Conservation (phyloP, 441 rosid genomes). For the Arabidopsis lyrata region DNA sequence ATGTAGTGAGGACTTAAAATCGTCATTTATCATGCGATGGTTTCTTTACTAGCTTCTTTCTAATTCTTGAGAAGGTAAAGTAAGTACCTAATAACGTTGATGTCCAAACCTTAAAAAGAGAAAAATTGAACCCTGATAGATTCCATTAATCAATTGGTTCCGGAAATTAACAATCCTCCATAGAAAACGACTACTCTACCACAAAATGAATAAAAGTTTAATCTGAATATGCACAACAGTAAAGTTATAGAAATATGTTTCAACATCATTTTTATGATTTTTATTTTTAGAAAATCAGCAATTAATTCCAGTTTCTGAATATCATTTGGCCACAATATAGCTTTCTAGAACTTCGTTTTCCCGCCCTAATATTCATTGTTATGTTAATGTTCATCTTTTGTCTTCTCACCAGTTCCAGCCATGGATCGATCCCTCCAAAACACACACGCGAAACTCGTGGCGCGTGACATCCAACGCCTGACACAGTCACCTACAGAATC, state of each 20-base stretch:
- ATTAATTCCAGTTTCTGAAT: not conserved
- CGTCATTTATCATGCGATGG: not conserved
- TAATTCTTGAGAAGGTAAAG: constrained; percentile 11
- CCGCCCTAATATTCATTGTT: constrained; percentile 4
- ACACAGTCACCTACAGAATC: constrained; percentile 46
- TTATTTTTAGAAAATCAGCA: too few relatives aligned
- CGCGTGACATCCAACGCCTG: constrained; percentile 66
- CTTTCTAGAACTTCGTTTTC: not conserved
- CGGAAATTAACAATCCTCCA: not conserved
- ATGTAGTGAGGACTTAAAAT: constrained; percentile 4
- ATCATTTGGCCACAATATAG: constrained; percentile 11
- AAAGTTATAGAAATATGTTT: not conserved
- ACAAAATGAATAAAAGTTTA: not conserved
- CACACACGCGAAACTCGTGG: constrained; percentile 74
- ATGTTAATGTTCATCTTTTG: not conserved
- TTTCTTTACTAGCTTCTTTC: not conserved
- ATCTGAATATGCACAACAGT: not conserved
- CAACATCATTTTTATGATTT: not conserved
- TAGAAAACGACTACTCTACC: not conserved
- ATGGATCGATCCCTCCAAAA: constrained; percentile 52
- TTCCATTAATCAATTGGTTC: not conserved
- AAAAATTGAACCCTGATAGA: not conserved
- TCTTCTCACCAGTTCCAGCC: not conserved
- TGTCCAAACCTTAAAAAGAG: constrained; percentile 9
- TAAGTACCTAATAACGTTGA: constrained; percentile 8